Evolutionary conservation across 495 filamentous ascomycete species (phyloP), one percentile per base, ranked within the genome.

Genomic region (Aspergillus panamensis): DNA sequence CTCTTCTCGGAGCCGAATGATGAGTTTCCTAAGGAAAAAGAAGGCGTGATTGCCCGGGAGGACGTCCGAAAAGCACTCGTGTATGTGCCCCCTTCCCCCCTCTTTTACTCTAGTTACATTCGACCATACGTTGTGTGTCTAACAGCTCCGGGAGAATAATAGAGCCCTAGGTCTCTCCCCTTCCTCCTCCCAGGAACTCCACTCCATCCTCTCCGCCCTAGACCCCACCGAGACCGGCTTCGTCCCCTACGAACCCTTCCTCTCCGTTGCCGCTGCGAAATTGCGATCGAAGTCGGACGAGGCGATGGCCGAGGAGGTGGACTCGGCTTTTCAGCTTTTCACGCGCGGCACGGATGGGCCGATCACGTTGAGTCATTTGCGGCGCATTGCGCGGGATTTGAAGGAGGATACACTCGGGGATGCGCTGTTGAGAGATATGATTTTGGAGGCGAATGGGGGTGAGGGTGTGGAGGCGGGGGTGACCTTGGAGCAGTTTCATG

Each of bases 371-470:
- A 75, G 74, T 19, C 84, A 93, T 68, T 73, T 98, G 68, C 83
- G 80, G 69, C 78, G 88, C 64, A 85, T 97, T 53, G 92, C 93
- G 52, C 84, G 80, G 64, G 83, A 90, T 58, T 70, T 98, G 65
- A 87, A 89, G 69, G 91, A 96, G 61, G 78, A 82, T 44, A 63
- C 57, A n/a, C 85, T 96, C 31, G 80, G 80, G 16, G 94, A 97
- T 63, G 82, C 89, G 19, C 63, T 96, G 68, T 72, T 98, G 62
- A 81, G 79, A 72, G 90, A 96, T 78, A 98, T 98, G 94, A 85
- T 98, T 44, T 67, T 88, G 39, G 94, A 97, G 77, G 94, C 91
- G 60, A 96, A 92, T 71, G 91, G 88, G 1, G 90, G 89, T 3
- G 83, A 76, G 6, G 87, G 87, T 12, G 78, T 92, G 8, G 80